A percentile compares a stretch with the other conserved stretches of the same genome.
These are phyloP conservation scores for Leccinum truebloodii DNA, from an alignment of 768 basidiomycete genomes.

Conservation along the genomic window DNA sequence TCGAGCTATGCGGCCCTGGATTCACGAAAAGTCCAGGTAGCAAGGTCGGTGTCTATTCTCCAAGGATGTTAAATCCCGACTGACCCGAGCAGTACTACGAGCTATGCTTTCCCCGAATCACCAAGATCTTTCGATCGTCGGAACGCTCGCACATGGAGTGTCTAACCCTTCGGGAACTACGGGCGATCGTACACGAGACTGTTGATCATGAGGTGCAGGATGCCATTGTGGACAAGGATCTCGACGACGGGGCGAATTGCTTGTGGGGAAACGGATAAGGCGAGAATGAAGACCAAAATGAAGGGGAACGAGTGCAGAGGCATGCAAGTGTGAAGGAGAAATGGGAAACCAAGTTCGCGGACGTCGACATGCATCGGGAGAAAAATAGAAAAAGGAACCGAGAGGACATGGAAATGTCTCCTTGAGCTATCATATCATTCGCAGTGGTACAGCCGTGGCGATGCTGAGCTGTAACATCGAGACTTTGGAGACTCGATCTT, in stretches of 20 bases:
- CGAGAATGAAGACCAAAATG: slow-evolving; percentile 20
- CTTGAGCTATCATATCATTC: slow-evolving; percentile 8
- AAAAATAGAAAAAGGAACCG: slow-evolving; percentile 24
- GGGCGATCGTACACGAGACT: slow-evolving; percentile 53
- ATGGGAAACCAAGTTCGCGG: slow-evolving; percentile 46
- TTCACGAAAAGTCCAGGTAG: slow-evolving; percentile 67
- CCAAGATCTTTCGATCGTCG: slow-evolving; percentile 59
- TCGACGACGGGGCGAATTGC: slow-evolving; percentile 45
- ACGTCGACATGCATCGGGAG: slow-evolving; percentile 21
- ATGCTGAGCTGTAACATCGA: neutral
- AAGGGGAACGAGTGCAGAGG: slow-evolving; percentile 39
- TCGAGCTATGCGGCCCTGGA: slow-evolving; percentile 78
- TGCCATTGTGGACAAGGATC: slow-evolving; percentile 43
- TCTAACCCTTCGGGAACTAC: slow-evolving; percentile 48
- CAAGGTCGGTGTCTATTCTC: slow-evolving; percentile 42
- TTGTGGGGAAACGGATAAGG: slow-evolving; percentile 43
- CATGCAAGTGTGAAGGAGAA: slow-evolving; percentile 37
- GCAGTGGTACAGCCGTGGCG: neutral
- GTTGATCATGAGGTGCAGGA: slow-evolving; percentile 49
- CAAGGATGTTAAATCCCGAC: neutral
- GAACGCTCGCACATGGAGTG: slow-evolving; percentile 71
- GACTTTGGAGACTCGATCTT: no score
- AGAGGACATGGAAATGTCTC: slow-evolving; percentile 29
- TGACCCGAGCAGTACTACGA: slow-evolving; percentile 63
- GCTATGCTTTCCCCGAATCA: slow-evolving; percentile 79